phyloP scores from a whole-genome alignment of 768 basidiomycete species.

The Russula foetens region DNA sequence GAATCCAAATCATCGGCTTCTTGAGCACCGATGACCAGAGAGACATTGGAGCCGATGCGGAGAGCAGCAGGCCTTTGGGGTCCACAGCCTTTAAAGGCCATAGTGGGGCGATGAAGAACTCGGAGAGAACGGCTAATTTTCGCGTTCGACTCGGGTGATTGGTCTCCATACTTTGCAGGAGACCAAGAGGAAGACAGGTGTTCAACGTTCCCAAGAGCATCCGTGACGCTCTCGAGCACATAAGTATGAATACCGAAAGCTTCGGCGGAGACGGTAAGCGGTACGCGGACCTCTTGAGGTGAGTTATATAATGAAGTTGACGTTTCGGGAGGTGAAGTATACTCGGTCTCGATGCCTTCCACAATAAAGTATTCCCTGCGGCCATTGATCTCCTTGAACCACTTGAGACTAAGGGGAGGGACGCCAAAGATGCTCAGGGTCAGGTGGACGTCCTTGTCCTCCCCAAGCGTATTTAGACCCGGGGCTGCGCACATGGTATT shows the following conservation, averaged over 20 bases:
- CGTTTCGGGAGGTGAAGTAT: slow-evolving; percentile 28
- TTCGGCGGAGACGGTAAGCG: slow-evolving; percentile 56
- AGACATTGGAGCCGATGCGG: slow-evolving; percentile 59
- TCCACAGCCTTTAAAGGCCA: slow-evolving; percentile 69
- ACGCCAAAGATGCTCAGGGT: slow-evolving; percentile 63
- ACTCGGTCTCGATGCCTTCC: slow-evolving; percentile 71
- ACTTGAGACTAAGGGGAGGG: slow-evolving; percentile 68
- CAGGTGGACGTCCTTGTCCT: slow-evolving; percentile 47
- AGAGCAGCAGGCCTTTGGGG: slow-evolving; percentile 63
- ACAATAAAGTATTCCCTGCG: slow-evolving; percentile 65
- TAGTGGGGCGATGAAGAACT: slow-evolving; percentile 61
- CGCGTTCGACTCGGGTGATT: slow-evolving; percentile 30
- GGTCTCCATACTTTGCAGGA: slow-evolving; percentile 13
- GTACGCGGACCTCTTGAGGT: slow-evolving; percentile 57
- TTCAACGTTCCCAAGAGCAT: slow-evolving; percentile 66
- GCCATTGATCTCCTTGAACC: slow-evolving; percentile 63
- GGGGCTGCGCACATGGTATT: slow-evolving; percentile 49
- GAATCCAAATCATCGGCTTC: slow-evolving; percentile 55
- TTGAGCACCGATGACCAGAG: slow-evolving; percentile 44
- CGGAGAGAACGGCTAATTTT: slow-evolving; percentile 52
- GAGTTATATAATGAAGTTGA: slow-evolving; percentile 22
- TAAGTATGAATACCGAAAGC: slow-evolving; percentile 63
- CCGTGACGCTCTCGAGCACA: slow-evolving; percentile 73
- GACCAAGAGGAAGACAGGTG: slow-evolving; percentile 6
- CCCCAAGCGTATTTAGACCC: slow-evolving; percentile 37